A percentile compares a stretch with the other conserved stretches of the same genome.
Conservation (phyloP, 352 stramenopile species). For the Globisporangium spiculum region DNA sequence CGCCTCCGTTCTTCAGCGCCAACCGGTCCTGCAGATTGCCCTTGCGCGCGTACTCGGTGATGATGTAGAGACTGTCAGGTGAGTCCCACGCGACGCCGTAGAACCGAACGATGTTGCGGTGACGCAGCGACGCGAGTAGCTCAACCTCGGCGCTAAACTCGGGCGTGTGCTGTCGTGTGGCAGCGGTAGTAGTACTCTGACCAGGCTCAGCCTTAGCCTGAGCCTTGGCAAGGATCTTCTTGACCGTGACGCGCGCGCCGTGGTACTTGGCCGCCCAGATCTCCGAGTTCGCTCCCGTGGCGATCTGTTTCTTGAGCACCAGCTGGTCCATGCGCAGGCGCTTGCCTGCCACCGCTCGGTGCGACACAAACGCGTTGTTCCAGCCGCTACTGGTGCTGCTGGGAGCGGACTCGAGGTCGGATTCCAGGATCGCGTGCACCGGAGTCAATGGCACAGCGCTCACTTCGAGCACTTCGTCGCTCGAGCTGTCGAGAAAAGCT, state of each 20-base stretch:
- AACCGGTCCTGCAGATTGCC: conserved; percentile 24
- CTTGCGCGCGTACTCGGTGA: conserved; percentile 38
- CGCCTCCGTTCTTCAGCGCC: conserved; percentile 14
- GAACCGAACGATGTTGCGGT: conserved; percentile 38
- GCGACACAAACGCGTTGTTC: conserved; percentile 25
- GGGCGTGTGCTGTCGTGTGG: conserved; percentile 17
- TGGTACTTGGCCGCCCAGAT: conserved; percentile 32
- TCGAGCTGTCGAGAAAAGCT: conserved; percentile 8
- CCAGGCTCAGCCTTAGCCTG: background rate
- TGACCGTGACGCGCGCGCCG: conserved; percentile 38
- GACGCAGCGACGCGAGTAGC: conserved; percentile 36
- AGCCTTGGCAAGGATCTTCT: conserved; percentile 33
- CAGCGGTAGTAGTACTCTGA: background rate
- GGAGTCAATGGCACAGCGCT: conserved; percentile 7
- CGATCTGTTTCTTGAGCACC: conserved; percentile 36
- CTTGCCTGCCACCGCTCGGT: conserved; percentile 15
- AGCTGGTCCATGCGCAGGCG: conserved; percentile 23
- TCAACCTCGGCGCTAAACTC: conserved; percentile 48
- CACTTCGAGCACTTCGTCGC: background rate
- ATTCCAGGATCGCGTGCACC: conserved; percentile 14
- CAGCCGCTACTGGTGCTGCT: conserved; percentile 5
- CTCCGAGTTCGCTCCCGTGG: conserved; percentile 27
- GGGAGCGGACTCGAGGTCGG: conserved; percentile 3
- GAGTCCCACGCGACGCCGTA: conserved; percentile 41
- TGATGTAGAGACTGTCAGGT: conserved; percentile 25